phyloP scores from a whole-genome alignment of 2,329 filamentous ascomycete genomes.

The Fragosphaeria purpurea region DNA sequence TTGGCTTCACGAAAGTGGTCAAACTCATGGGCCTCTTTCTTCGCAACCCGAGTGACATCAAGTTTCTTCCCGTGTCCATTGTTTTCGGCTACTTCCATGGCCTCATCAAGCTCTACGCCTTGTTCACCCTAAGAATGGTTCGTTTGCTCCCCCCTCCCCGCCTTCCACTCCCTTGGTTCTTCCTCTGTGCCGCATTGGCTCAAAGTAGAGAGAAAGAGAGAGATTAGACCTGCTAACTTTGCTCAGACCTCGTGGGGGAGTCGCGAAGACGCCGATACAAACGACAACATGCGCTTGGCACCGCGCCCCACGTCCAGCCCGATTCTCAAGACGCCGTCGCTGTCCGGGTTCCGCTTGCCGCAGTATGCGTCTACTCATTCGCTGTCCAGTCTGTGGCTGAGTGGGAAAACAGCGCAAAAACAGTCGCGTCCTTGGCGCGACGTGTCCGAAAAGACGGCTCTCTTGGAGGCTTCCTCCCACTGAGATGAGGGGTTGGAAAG shows the following conservation, averaged over 20 bases:
- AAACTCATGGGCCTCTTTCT: slow-evolving; percentile 83
- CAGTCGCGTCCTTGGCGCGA: neutral
- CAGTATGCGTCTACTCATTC: slow-evolving; percentile 2
- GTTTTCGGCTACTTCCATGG: slow-evolving; percentile 90
- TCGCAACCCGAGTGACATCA: slow-evolving; percentile 70
- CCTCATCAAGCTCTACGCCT: slow-evolving; percentile 80
- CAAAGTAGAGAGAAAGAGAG: slow-evolving; percentile 3
- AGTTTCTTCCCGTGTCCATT: slow-evolving; percentile 75
- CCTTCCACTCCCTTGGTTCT: neutral
- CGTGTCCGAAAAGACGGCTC: slow-evolving; percentile 8
- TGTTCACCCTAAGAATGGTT: slow-evolving; percentile 75
- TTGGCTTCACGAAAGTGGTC: slow-evolving; percentile 75
- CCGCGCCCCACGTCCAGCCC: slow-evolving; percentile 8
- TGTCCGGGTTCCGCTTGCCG: neutral
- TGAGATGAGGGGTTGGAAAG: too few species aligned
- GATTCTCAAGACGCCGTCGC: slow-evolving; percentile 31
- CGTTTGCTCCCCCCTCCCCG: slow-evolving; percentile 22
- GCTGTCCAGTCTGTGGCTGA: neutral
- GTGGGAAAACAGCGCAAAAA: neutral
- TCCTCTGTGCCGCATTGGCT: neutral
- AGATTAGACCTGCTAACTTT: neutral
- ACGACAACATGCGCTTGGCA: slow-evolving; percentile 40
- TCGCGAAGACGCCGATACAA: slow-evolving; percentile 79
- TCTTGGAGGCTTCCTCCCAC: slow-evolving; percentile 1
- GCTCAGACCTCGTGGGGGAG: slow-evolving; percentile 87